Conservation (phyloP, 2,329 filamentous ascomycete species). For the Cladosporium sp. region DNA sequence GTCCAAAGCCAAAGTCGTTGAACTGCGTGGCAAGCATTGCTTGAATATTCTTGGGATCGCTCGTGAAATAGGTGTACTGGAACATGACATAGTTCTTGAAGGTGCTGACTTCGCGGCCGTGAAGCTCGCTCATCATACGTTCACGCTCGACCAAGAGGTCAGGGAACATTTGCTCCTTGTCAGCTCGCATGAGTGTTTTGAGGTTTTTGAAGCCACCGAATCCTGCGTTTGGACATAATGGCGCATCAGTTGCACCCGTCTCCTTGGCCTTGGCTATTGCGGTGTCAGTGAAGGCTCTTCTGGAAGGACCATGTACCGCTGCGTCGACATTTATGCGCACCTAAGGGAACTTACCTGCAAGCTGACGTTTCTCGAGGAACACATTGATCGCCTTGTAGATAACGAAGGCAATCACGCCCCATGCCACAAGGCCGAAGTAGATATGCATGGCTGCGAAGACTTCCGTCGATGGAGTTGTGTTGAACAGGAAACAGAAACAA, state of each 20-base stretch:
- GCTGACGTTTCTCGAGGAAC: slow-evolving; percentile 15
- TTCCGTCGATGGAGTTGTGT: neutral
- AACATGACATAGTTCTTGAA: slow-evolving; percentile 30
- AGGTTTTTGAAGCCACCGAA: slow-evolving; percentile 33
- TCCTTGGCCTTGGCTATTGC: slow-evolving; percentile 26
- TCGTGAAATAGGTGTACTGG: slow-evolving; percentile 31
- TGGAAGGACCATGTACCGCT: neutral
- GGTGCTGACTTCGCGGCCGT: slow-evolving; percentile 31
- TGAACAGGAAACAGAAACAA: neutral
- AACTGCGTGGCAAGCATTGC: slow-evolving; percentile 35
- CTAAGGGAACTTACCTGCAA: slow-evolving; percentile 4
- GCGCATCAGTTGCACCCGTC: slow-evolving; percentile 30
- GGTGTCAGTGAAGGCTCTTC: slow-evolving; percentile 9
- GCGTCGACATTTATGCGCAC: neutral
- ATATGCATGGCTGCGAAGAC: slow-evolving; percentile 26
- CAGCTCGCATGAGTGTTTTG: slow-evolving; percentile 29
- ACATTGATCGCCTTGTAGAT: slow-evolving; percentile 29
- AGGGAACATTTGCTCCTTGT: slow-evolving; percentile 31
- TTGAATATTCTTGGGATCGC: slow-evolving; percentile 39
- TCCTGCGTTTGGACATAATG: slow-evolving; percentile 27
- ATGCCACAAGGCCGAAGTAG: slow-evolving; percentile 26
- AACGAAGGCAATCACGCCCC: slow-evolving; percentile 26
- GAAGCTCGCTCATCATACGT: slow-evolving; percentile 25
- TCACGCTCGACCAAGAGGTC: slow-evolving; percentile 33
- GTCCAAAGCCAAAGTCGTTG: slow-evolving; percentile 35